Evolutionary conservation across 352 stramenopile genomes (phyloP), one percentile per base, ranked within the genome.

Genomic region (Ophiocytium majus): DNA sequence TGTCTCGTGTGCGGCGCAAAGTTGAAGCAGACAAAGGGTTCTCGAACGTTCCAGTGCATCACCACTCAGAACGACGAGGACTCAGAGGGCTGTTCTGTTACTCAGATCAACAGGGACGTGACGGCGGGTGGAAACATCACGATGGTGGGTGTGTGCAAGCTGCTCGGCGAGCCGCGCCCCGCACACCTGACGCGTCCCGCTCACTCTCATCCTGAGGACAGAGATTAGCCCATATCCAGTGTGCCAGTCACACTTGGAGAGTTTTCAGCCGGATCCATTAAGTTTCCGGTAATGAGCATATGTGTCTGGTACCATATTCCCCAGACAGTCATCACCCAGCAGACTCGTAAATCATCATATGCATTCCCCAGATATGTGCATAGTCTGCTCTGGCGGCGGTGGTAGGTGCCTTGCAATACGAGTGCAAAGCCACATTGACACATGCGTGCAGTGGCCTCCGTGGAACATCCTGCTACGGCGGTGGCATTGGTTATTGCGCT

Each of bases 31-130:
- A 37, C 34, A 5, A 37, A 17, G 34, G 34, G 64, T 10, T 76
- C 64, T 76, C 5, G 64, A 10, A 76, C 34, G 17, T 76, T 76
- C 34, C 64, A 37, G 31, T 76, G 64, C 64, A 37, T 76, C 31
- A 57, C 5, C 43, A 57, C 43, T 57, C 31, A 34, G 64, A 34
- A 76, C 34, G 64, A 37, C 31, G 64, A 76, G 5, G 64, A 17
- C 31, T 34, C 64, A 10, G 10, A 10, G 5, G 31, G 5, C 34
- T 76, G 64, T 17, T 76, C 64, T 17, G 34, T 76, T 37, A 37
- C 5, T 5, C 34, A 17, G 31, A 37, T 76, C 31, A 37, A 76
- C 34, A 34, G 64, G 31, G 64, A 76, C 17, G 64, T 76, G 34
- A 37, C 34, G 5, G 64, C 64, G 5, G 31, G 5, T 10, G 64